phyloP scores from a whole-genome alignment of 345 rosid species.

The Lepidium aucheri region DNA sequence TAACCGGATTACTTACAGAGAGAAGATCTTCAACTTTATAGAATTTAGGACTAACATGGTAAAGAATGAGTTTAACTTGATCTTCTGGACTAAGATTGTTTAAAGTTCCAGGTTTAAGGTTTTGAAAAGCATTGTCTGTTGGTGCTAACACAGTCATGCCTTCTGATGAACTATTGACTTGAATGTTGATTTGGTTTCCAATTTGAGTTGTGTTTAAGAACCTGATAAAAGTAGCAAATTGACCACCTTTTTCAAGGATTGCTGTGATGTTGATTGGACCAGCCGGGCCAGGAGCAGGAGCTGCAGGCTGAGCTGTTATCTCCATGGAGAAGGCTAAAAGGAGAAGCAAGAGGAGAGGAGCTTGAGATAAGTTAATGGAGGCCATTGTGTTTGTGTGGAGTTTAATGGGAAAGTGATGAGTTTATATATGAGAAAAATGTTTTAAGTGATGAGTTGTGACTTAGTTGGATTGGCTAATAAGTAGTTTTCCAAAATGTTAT shows the following conservation, averaged over 20 bases:
- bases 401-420: constrained; percentile 13
- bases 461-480: constrained; percentile 27
- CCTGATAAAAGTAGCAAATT: constrained; percentile 48
- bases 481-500: no score
- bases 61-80: constrained; percentile 54
- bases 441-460: constrained; percentile 13
- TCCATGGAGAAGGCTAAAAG: constrained; percentile 14
- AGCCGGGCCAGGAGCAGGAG: constrained; percentile 45
- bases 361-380: constrained; percentile 21
- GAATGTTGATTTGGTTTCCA: constrained; percentile 47
- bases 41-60: constrained; percentile 54
- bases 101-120: constrained; percentile 45
- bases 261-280: constrained; percentile 67
- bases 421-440: constrained; percentile 27
- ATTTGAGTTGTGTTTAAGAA: constrained; percentile 51
- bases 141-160: constrained; percentile 85
- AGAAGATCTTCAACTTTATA: constrained; percentile 45
- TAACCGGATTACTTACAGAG: constrained; percentile 66
- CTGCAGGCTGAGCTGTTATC: constrained; percentile 18
- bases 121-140: constrained; percentile 78
- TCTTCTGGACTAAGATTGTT: constrained; percentile 37
- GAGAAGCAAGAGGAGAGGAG: constrained; percentile 28
- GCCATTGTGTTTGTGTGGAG: constrained; percentile 34
- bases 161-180: constrained; percentile 61
- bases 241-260: constrained; percentile 62